Conservation (phyloP, 768 basidiomycete genomes). For the Leccinum disarticulatum region DNA sequence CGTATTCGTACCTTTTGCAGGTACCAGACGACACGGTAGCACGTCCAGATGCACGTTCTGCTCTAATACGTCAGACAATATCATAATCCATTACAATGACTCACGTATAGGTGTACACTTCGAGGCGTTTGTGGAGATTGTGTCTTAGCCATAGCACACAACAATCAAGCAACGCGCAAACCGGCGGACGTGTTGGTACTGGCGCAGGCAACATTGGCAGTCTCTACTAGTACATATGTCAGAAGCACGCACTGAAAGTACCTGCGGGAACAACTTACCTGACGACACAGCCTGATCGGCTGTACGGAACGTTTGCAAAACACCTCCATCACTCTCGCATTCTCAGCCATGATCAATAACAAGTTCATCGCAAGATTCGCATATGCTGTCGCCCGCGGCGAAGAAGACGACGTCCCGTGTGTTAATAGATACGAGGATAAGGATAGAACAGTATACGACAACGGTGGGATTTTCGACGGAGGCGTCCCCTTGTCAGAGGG, state of each 20-base stretch:
- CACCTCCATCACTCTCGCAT: constrained; percentile 44
- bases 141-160: constrained; percentile 70
- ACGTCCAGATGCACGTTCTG: constrained; percentile 57
- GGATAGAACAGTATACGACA: constrained; percentile 50
- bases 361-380: constrained; percentile 57
- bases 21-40: constrained; percentile 57
- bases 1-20: constrained; percentile 53
- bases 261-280: constrained; percentile 39
- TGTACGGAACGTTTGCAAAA: constrained; percentile 44
- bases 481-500: constrained; percentile 28
- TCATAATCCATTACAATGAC: constrained; percentile 18
- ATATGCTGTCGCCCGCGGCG: constrained; percentile 60
- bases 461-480: constrained; percentile 31
- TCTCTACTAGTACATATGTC: constrained; percentile 39
- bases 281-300: constrained; percentile 58
- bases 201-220: constrained; percentile 49
- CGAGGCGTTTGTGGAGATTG: constrained; percentile 62
- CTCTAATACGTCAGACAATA: constrained; percentile 3
- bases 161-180: constrained; percentile 66
- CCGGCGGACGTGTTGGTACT: constrained; percentile 40
- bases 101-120: constrained; percentile 57
- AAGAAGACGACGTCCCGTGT: constrained; percentile 62
- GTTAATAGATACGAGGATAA: constrained; percentile 66
- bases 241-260: constrained; percentile 2
- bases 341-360: constrained; percentile 51